These are phyloP conservation scores for Prunus salicina DNA, from an alignment of 306 rosid species.

Conservation along the genomic window DNA sequence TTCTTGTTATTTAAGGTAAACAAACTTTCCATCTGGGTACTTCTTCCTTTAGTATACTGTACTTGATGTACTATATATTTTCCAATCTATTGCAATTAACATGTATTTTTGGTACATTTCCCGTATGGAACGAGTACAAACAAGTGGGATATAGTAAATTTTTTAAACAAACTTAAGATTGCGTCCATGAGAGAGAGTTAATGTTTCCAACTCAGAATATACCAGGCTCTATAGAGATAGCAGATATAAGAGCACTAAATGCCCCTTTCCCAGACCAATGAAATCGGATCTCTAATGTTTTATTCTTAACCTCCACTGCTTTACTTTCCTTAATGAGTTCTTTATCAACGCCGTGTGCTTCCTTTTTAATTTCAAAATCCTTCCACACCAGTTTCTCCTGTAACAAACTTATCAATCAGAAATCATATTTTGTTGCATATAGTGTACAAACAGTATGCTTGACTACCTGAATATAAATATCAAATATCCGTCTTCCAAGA, in stretches of 20 bases:
- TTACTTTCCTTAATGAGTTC: not conserved
- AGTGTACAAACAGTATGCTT: not conserved
- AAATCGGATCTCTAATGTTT: slow-evolving; percentile 44
- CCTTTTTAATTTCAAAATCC: slow-evolving; percentile 19
- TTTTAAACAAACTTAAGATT: no score
- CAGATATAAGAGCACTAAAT: slow-evolving; percentile 68
- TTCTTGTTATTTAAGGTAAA: not conserved
- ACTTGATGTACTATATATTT: not conserved
- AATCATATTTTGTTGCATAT: no score
- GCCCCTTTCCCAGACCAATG: slow-evolving; percentile 38
- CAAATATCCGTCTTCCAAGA: slow-evolving; percentile 57
- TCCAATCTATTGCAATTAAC: no score
- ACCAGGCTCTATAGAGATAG: slow-evolving; percentile 57
- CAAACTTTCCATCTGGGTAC: no score
- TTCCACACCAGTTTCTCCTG: slow-evolving; percentile 5
- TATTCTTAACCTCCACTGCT: slow-evolving; percentile 38
- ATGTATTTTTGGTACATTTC: no score
- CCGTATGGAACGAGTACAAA: no score
- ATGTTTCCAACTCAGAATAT: not conserved
- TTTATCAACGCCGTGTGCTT: slow-evolving; percentile 17
- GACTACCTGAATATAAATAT: slow-evolving; percentile 59
- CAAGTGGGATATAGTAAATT: no score
- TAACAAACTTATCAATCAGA: not conserved
- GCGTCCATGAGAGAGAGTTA: not conserved
- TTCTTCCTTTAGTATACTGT: not conserved